Percentiles rank a stretch among this genome's conserved stretches.
These are phyloP conservation scores for Trypanosoma mega DNA, from an alignment of 208 protist species.

Conservation along the genomic window DNA sequence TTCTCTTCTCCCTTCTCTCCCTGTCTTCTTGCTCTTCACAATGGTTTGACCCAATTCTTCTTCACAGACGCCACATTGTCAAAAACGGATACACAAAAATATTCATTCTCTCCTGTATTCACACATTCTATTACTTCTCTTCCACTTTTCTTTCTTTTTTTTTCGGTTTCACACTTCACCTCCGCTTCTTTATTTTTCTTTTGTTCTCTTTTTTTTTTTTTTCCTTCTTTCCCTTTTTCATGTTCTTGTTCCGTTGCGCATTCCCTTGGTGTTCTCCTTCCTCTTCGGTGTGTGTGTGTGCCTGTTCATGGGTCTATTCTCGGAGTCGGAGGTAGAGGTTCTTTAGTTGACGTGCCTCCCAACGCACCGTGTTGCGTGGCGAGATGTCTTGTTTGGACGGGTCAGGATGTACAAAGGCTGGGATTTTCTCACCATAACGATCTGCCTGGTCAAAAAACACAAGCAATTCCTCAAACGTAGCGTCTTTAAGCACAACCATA, in stretches of 20 bases:
- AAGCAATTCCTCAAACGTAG: slow-evolving; percentile 91
- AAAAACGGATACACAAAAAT: too few species aligned
- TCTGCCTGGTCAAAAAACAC: slow-evolving; percentile 94
- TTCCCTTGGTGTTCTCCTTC: too few species aligned
- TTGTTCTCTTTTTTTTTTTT: background rate
- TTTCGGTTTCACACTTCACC: slow-evolving; percentile 11
- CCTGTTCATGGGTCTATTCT: slow-evolving; percentile 31
- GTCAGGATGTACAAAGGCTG: slow-evolving; percentile 84
- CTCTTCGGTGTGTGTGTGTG: background rate
- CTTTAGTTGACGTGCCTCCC: slow-evolving; percentile 93
- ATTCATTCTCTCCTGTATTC: too few species aligned
- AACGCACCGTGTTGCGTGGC: slow-evolving; percentile 86
- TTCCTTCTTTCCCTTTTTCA: background rate
- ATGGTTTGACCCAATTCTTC: too few species aligned
- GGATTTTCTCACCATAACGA: slow-evolving; percentile 89
- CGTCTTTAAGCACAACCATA: slow-evolving; percentile 96
- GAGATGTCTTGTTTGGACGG: slow-evolving; percentile 86
- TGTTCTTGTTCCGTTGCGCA: background rate
- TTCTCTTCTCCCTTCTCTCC: background rate
- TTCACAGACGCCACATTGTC: too few species aligned
- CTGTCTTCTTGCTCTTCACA: background rate
- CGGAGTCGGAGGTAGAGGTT: slow-evolving; percentile 86
- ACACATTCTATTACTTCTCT: too few species aligned
- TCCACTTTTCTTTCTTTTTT: slow-evolving; percentile 7
- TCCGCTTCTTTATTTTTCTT: background rate